A percentile compares a stretch with the other conserved stretches of the same genome.
Evolutionary conservation across 257 asterid genomes (phyloP).

Genomic region (Pogostemon cablin): DNA sequence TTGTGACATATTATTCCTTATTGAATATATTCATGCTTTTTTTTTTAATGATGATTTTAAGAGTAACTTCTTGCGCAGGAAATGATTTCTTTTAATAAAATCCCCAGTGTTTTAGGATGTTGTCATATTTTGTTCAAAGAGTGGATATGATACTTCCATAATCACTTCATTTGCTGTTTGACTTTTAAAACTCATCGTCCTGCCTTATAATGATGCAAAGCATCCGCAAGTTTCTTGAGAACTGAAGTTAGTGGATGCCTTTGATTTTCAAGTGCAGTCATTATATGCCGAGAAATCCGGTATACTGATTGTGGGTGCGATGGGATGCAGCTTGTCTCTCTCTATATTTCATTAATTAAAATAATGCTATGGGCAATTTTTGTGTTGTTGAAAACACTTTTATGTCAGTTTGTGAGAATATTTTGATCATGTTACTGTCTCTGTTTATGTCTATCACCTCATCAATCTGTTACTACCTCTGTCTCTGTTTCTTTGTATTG

Average conservation of each 20-base stretch:
- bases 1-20: neutral
- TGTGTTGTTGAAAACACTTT: neutral
- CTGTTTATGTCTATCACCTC: neutral
- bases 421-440: neutral
- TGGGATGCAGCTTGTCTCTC: neutral
- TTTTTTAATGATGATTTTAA: neutral
- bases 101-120: neutral
- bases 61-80: neutral
- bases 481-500: neutral
- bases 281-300: neutral
- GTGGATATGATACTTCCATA: constrained; percentile 3
- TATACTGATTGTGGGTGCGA: neutral
- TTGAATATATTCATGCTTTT: neutral
- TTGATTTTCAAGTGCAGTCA: neutral
- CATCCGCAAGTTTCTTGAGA: neutral
- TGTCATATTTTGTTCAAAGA: constrained; percentile 7
- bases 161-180: neutral
- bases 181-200: neutral
- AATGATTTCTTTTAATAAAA: neutral
- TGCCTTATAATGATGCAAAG: neutral
- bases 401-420: neutral
- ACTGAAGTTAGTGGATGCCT: neutral
- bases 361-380: neutral
- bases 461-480: neutral
- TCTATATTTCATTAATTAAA: neutral